phyloP scores from a whole-genome alignment of 495 filamentous ascomycete species.

The Cenococcum geophilum region DNA sequence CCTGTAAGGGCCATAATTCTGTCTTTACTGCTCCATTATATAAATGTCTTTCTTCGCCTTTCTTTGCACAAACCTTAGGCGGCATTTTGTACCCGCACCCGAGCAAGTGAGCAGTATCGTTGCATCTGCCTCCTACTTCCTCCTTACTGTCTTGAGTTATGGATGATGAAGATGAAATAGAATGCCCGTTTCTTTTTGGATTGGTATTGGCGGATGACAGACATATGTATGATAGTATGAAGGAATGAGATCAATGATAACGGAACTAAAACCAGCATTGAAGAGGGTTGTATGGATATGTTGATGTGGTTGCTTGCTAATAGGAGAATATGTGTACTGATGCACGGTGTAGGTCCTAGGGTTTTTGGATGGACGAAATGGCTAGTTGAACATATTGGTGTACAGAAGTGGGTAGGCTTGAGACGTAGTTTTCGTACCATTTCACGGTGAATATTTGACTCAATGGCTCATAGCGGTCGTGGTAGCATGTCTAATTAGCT shows the following conservation, averaged over 20 bases:
- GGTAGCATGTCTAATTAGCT: no score
- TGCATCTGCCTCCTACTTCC: neutral
- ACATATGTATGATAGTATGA: neutral
- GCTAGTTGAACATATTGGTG: no score
- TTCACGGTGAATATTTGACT: no score
- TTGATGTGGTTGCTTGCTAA: no score
- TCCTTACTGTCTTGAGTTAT: neutral
- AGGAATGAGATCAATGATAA: neutral
- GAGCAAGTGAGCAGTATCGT: neutral
- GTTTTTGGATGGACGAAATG: neutral
- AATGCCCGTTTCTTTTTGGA: neutral
- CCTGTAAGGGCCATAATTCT: neutral
- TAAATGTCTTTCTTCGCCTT: neutral
- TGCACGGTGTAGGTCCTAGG: neutral
- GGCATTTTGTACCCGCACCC: no score
- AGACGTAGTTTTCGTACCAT: no score
- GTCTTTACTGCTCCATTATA: neutral
- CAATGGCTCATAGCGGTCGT: no score
- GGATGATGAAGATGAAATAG: no score
- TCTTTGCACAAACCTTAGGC: neutral
- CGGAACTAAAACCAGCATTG: neutral
- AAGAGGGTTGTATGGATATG: neutral
- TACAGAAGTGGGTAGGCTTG: no score
- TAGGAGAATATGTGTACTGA: no score
- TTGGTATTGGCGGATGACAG: neutral